Evolutionary conservation across 176 grass and related monocot species (phyloP).

Genomic region (barley (Hordeum vulgare)): DNA sequence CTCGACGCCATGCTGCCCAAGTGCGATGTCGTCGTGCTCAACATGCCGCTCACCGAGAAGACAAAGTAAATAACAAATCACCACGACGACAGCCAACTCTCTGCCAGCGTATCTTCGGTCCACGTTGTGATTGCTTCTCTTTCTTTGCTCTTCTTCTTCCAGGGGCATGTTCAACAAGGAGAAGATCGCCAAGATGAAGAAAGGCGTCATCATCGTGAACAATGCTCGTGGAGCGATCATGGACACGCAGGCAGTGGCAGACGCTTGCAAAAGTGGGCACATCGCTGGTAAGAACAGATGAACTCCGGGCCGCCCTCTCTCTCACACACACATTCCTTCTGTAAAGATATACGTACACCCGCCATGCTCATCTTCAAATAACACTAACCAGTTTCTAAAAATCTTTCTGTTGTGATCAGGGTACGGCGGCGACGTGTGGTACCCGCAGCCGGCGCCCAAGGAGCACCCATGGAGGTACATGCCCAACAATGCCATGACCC

Average conservation of each 20-base stretch:
- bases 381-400: too few relatives aligned
- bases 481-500: slow-evolving; percentile 91
- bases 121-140: slow-evolving; percentile 4
- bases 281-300: slow-evolving; percentile 37
- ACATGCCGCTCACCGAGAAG: slow-evolving; percentile 51
- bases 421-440: slow-evolving; percentile 68
- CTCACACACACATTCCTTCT: not conserved
- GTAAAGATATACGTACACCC: not conserved
- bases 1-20: slow-evolving; percentile 55
- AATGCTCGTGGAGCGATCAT: slow-evolving; percentile 80
- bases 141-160: slow-evolving; percentile 4
- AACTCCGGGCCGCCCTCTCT: not conserved
- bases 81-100: too few relatives aligned
- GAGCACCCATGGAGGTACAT: slow-evolving; percentile 89
- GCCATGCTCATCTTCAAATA: not conserved
- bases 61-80: slow-evolving; percentile 20
- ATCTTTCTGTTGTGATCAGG: slow-evolving; percentile 22
- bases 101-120: not conserved
- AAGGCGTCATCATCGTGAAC: slow-evolving; percentile 67
- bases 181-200: slow-evolving; percentile 77
- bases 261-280: slow-evolving; percentile 57
- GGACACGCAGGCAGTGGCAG: slow-evolving; percentile 64
- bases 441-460: slow-evolving; percentile 69
- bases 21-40: slow-evolving; percentile 48
- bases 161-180: slow-evolving; percentile 80